Conservation (phyloP, 2,329 filamentous ascomycete species). For the Aspergillus clavatus region DNA sequence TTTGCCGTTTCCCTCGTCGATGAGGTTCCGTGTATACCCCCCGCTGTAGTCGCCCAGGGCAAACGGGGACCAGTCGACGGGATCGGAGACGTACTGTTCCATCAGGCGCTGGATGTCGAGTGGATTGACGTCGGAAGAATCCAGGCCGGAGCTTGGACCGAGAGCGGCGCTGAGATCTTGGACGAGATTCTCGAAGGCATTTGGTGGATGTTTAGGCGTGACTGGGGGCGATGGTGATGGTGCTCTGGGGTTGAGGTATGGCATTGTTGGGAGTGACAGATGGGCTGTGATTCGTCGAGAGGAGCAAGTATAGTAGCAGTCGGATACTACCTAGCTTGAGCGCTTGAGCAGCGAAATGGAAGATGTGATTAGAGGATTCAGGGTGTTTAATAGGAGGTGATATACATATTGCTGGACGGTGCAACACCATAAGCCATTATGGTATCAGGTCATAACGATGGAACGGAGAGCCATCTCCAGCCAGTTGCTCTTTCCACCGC, state of each 20-base stretch:
- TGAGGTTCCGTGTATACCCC: slow-evolving; percentile 80
- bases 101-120: slow-evolving; percentile 67
- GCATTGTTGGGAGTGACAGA: slow-evolving; percentile 23
- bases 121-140: slow-evolving; percentile 76
- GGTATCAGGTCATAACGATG: not conserved
- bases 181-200: slow-evolving; percentile 65
- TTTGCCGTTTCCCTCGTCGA: slow-evolving; percentile 83
- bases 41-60: slow-evolving; percentile 66
- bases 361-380: not conserved
- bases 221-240: slow-evolving; percentile 6
- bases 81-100: slow-evolving; percentile 65
- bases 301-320: not conserved
- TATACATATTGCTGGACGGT: not conserved
- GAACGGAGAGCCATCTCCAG: not conserved
- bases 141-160: slow-evolving; percentile 74
- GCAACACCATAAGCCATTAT: not conserved
- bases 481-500: not conserved
- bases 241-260: slow-evolving; percentile 26
- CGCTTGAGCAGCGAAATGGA: not conserved
- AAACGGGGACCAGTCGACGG: slow-evolving; percentile 68
- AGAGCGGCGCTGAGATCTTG: slow-evolving; percentile 67
- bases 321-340: not conserved
- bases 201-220: slow-evolving; percentile 8
- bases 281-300: not conserved
- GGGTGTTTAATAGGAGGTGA: not conserved